Conservation (phyloP, 2,329 filamentous ascomycete species). For the Diaporthe caulivora region DNA sequence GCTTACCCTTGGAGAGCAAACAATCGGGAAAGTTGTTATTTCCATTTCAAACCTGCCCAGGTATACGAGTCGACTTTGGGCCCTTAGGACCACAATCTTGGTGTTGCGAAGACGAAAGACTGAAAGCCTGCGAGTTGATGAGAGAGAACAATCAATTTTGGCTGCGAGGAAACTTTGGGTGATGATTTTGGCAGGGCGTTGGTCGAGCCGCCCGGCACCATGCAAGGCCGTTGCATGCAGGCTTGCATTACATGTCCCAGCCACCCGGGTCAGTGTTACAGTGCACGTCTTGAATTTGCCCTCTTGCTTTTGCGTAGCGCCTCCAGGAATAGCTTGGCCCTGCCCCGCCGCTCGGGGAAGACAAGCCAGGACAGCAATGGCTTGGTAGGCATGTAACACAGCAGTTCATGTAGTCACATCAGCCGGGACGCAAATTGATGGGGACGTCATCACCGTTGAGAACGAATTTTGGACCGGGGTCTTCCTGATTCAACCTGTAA, state of each 20-base stretch:
- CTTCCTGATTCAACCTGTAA: neutral
- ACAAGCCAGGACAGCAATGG: neutral
- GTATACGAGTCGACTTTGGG: too few species aligned
- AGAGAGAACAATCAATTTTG: neutral
- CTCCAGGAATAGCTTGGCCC: neutral
- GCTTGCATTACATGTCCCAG: constrained; percentile 22
- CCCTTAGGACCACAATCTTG: neutral
- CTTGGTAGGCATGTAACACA: constrained; percentile 16
- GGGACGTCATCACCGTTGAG: constrained; percentile 16
- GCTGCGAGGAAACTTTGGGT: neutral
- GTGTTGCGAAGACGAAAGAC: neutral
- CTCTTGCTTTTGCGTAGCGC: neutral
- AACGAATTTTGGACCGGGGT: neutral
- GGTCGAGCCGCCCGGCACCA: neutral
- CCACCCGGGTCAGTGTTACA: neutral
- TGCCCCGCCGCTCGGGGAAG: neutral
- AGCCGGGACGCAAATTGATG: neutral
- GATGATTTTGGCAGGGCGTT: neutral
- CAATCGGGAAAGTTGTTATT: neutral
- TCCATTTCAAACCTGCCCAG: too few species aligned
- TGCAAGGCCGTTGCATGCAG: neutral
- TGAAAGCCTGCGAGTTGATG: neutral
- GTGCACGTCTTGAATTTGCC: neutral
- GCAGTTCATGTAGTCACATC: neutral
- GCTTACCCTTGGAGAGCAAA: neutral